These are phyloP conservation scores for Corynespora cassiicola DNA, from an alignment of 2,329 filamentous ascomycete genomes.

Conservation along the genomic window DNA sequence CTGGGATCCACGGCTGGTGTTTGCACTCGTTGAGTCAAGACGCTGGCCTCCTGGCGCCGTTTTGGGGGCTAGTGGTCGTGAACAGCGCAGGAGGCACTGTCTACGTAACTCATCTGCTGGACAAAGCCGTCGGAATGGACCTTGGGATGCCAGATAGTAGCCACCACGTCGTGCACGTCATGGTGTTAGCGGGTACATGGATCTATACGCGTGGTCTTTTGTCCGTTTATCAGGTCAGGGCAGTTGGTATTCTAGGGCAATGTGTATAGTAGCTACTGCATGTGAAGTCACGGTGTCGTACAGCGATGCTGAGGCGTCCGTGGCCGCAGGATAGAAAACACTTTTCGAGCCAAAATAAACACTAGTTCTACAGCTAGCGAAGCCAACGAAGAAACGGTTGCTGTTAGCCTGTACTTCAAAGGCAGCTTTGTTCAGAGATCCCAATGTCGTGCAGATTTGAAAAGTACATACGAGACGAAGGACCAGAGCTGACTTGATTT, in stretches of 20 bases:
- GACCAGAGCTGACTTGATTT: too few relatives aligned
- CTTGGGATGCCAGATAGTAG: constrained; percentile 9
- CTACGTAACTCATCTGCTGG: constrained; percentile 11
- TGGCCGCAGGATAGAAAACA: too few relatives aligned
- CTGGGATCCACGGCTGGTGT: constrained; percentile 3
- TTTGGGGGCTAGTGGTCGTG: constrained; percentile 8
- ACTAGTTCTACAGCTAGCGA: too few relatives aligned
- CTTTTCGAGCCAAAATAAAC: too few relatives aligned
- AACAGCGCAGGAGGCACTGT: constrained; percentile 10
- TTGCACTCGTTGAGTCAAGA: constrained; percentile 1
- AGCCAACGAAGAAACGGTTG: too few relatives aligned
- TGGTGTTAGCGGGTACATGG: constrained; percentile 5
- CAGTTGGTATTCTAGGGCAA: neutral
- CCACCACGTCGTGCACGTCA: constrained; percentile 10
- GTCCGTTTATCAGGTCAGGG: neutral
- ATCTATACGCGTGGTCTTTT: constrained; percentile 13
- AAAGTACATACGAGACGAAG: too few relatives aligned
- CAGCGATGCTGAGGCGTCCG: too few relatives aligned
- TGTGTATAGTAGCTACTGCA: too few relatives aligned
- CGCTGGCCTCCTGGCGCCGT: constrained; percentile 4
- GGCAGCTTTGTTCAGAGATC: too few relatives aligned
- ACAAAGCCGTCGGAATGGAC: constrained; percentile 10
- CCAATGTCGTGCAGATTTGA: too few relatives aligned
- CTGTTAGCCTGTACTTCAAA: too few relatives aligned
- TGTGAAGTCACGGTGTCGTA: too few relatives aligned